A percentile compares a stretch with the other conserved stretches of the same genome.
Evolutionary conservation across 768 basidiomycete genomes (phyloP).

Genomic region (Suillus placidus): DNA sequence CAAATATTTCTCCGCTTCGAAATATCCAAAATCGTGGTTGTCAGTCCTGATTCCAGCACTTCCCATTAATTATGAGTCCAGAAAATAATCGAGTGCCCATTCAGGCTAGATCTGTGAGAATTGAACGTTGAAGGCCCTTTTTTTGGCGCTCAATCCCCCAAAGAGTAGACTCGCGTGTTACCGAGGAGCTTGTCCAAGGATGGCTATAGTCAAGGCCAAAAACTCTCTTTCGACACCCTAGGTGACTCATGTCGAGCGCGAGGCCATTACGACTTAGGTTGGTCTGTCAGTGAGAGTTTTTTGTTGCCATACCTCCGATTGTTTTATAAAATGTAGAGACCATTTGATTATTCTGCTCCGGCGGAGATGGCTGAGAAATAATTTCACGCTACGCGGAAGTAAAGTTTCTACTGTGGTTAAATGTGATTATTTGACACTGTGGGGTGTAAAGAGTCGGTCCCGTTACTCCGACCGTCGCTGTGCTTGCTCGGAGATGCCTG

Average conservation of each 20-base stretch:
- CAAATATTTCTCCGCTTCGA: slow-evolving; percentile 49
- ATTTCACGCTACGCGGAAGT: slow-evolving; percentile 14
- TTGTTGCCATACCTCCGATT: slow-evolving; percentile 5
- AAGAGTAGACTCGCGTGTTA: slow-evolving; percentile 30
- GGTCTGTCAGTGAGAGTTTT: not conserved
- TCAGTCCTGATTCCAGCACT: slow-evolving; percentile 33
- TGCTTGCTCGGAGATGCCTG: slow-evolving; percentile 1
- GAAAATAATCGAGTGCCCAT: slow-evolving; percentile 44
- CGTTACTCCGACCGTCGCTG: slow-evolving; percentile 10
- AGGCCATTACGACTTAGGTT: slow-evolving; percentile 9
- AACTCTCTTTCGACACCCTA: slow-evolving; percentile 7
- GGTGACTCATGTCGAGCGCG: slow-evolving; percentile 8
- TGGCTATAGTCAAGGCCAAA: slow-evolving; percentile 34
- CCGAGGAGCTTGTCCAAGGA: slow-evolving; percentile 27
- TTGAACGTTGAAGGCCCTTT: slow-evolving; percentile 18
- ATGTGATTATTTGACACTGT: not conserved
- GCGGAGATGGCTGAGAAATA: slow-evolving; percentile 35
- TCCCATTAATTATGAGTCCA: slow-evolving; percentile 47
- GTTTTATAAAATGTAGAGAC: not conserved
- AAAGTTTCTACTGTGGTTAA: not conserved
- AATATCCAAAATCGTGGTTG: slow-evolving; percentile 46
- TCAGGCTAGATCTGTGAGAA: slow-evolving; percentile 44
- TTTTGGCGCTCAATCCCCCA: slow-evolving; percentile 29
- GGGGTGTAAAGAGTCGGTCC: slow-evolving; percentile 6
- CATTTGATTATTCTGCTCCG: slow-evolving; percentile 1